Base-by-base conservation (phyloP, 306 rosid genomes). In the Malus asiatica region DNA sequence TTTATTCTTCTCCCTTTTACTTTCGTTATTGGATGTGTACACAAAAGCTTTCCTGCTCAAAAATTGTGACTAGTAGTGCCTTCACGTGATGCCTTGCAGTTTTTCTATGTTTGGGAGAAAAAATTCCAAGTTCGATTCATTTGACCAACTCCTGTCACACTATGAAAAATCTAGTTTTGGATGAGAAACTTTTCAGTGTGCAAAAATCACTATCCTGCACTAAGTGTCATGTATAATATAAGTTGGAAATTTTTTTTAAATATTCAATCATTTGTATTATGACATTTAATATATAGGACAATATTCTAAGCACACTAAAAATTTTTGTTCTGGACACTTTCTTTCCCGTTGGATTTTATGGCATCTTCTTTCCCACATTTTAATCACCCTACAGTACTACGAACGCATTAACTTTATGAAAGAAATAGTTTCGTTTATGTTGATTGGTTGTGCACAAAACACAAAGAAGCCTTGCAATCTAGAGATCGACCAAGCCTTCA, bases 51-150 rank as follows among this genome's bases (percentile, higher is more conserved):
- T 82, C 82, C 72, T 72, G 73, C 81, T 76, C 84, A 82, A 84
- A 83, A 85, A 83, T 84, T 80, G 92, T 62, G 90, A 87, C 72
- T 11, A 23, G 62, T 68, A 59, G 80, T 81, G 77, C 85, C 81
- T 83, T 87, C 91, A 86, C 92, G 88, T 83, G 92, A 83, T 82
- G 76, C 70, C 81, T 84, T 79, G 81, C 79, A 82, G 35, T 73
- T 83, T 87, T 84, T 87, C 81, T 76, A 57, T 23, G 45, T 78
- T 53, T 53, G 22, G 23, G 51, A 18, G 70, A 69, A 85, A 79
- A 66, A 70, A 57, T 32, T 76, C 71, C 51, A 63, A 44, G 71
- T 77, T 73, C 61, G 1, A 59, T 51, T 33, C 73, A 78, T 85
- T 80, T 78, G 86, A 83, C 84, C 82, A 83, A 70, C 83, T 66